phyloP scores from a whole-genome alignment of 306 rosid genomes.

The cucumber (Cucumis sativus) region DNA sequence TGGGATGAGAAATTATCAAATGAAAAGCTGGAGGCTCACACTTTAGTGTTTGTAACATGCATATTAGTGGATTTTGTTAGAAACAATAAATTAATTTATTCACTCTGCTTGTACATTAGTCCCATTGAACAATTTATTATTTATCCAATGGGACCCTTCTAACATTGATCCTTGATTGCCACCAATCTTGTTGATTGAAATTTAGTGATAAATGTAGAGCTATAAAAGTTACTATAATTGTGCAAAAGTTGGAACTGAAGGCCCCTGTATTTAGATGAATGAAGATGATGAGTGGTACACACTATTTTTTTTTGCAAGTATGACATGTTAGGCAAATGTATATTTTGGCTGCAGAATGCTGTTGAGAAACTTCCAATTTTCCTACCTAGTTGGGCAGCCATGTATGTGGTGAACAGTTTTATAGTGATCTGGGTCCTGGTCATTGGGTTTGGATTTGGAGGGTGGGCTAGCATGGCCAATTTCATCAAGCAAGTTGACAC shows the following conservation, averaged over 20 bases:
- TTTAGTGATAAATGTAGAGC: background rate
- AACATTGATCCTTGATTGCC: background rate
- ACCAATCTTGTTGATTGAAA: background rate
- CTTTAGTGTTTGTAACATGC: background rate
- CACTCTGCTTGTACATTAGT: background rate
- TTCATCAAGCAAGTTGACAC: conserved; percentile 79
- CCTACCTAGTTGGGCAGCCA: conserved; percentile 55
- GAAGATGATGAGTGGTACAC: background rate
- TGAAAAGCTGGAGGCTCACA: background rate
- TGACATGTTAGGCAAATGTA: background rate
- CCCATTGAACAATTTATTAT: background rate
- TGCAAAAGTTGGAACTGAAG: background rate
- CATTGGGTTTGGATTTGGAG: conserved; percentile 86
- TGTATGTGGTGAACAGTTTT: conserved; percentile 56
- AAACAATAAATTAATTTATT: background rate
- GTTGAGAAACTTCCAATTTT: conserved; percentile 71
- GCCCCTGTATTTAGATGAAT: background rate
- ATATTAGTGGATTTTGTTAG: background rate
- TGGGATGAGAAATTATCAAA: background rate
- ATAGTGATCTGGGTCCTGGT: conserved; percentile 66
- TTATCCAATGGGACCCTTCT: background rate
- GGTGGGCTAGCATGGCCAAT: conserved; percentile 91
- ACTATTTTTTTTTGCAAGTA: background rate
- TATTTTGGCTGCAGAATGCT: conserved; percentile 44
- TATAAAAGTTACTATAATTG: background rate